Base-by-base conservation (phyloP, 225 moss, liverwort and hornwort genomes). In the Sphagnum contortum region DNA sequence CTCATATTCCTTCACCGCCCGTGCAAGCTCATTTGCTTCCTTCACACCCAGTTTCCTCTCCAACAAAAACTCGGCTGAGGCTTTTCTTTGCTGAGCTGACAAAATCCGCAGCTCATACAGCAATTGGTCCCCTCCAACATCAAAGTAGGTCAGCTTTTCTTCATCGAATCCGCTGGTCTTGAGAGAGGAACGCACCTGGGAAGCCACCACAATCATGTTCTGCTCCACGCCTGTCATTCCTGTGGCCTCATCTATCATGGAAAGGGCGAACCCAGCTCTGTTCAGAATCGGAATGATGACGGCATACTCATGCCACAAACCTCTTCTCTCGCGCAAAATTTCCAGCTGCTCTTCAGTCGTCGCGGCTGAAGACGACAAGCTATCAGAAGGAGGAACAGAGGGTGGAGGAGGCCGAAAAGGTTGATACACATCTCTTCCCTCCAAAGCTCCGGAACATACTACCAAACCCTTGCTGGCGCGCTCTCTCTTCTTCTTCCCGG, bases 141-240 rank as follows among this genome's bases (percentile, higher is more conserved):
- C 95, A 50, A 90, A 96, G 63, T 52, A 80, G 2, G 3, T 48
- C 7, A 96, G 59, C 46, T 52, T 60, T 6, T 76, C 76, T n/a
- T 85, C 74, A 0, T 81, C 88, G 12, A 92, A 74, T n/a, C 85
- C 88, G 4, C 70, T 75, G 47, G 76, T 50, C 7, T 84, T 76
- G 3, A 96, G 84, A 6, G 95, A 96, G 61, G 81, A 80, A 5
- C 92, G 82, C 6, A 96, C 95, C 81, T 96, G 92, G 4, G 88
- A 79, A 3, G 73, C 92, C 58, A 74, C 95, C 13, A 85, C 88
- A 5, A 90, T 79, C 4, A 71, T 69, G 70, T 96, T 92, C 85
- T 96, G 95, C 59, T 95, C 95, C 60, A 92, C 89, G 5, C 95
- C 95, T 12, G 77, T 92, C 70, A 95, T 80, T 3, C 95, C 89